Evolutionary conservation across 108 stramenopile species (phyloP), one percentile per base, ranked within the genome.

Genomic region (Epithemia pelagica): DNA sequence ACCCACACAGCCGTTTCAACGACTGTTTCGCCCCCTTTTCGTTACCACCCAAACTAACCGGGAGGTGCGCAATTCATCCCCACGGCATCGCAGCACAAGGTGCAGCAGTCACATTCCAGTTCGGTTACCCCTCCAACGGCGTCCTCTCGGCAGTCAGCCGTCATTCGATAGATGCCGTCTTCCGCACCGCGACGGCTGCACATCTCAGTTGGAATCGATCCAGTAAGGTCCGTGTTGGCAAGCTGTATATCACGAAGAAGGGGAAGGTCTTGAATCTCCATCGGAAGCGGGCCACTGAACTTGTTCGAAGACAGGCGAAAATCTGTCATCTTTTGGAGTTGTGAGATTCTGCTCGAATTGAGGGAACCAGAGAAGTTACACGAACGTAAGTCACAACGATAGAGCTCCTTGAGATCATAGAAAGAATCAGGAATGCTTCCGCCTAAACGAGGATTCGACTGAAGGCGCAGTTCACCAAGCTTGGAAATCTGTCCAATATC

Each of bases 341-440:
- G 8, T 27, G 68, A 61, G 24, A 78, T 30, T 46, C 37, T 15
- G 29, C 60, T 56, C 19, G 65, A 21, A 23, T 59, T 66, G 2
- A 76, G 1, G 0, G 53, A 22, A 5, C 77, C 77, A 2, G 71
- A 64, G 51, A 78, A 66, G 22, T 67, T 59, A 63, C 73, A 73
- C 18, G 58, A 27, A 7, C 30, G 52, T 27, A 66, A 2, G 28
- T 62, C 63, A 27, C 23, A 54, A 33, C 62, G 61, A 46, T 5
- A 46, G 62, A 73, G 46, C 53, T 29, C 2, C 30, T 28, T 23
- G 28, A n/a, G 52, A 37, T 51, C n/a, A 27, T 31, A 55, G 27
- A 92, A 73, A 22, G 69, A 65, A 0, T 33, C 19, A 10, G 91
- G 88, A 52, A 92, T 29, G 0, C 74, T 54, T 8, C 89, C 89